phyloP scores from a whole-genome alignment of 352 stramenopile species.

The Globisporangium abappressorium region DNA sequence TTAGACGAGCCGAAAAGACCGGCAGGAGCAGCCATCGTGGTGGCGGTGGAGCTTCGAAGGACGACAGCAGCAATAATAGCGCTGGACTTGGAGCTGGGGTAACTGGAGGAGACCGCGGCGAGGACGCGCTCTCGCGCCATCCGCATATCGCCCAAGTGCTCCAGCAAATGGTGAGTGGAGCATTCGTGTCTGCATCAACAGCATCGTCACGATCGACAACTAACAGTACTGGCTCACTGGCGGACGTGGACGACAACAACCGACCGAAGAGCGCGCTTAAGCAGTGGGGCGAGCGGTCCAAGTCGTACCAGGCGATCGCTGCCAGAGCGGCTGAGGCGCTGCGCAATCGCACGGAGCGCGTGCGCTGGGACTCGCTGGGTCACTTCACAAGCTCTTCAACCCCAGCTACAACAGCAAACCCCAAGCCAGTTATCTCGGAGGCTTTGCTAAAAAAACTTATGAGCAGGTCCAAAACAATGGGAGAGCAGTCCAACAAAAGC shows the following conservation, averaged over 20 bases:
- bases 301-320: constrained; percentile 48
- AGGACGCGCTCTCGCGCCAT: constrained; percentile 37
- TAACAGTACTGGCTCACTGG: background rate
- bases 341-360: constrained; percentile 23
- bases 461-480: background rate
- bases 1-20: background rate
- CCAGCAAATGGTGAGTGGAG: constrained; percentile 26
- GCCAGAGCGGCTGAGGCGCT: constrained; percentile 26
- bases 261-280: constrained; percentile 15
- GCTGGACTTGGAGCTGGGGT: background rate
- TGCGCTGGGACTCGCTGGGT: constrained; percentile 45
- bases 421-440: constrained; percentile 6
- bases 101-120: constrained; percentile 6
- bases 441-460: constrained; percentile 17
- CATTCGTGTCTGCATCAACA: background rate
- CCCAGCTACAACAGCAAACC: background rate
- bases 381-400: constrained; percentile 24
- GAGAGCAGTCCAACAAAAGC: background rate
- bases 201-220: background rate
- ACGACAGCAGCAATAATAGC: background rate
- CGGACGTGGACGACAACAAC: background rate
- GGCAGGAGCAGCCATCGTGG: background rate
- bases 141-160: constrained; percentile 45
- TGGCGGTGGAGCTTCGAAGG: background rate
- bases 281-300: constrained; percentile 45